A percentile compares a stretch with the other conserved stretches of the same genome.
These are phyloP conservation scores for Nothopassalora personata DNA, from an alignment of 2,329 filamentous ascomycete species.

Conservation along the genomic window DNA sequence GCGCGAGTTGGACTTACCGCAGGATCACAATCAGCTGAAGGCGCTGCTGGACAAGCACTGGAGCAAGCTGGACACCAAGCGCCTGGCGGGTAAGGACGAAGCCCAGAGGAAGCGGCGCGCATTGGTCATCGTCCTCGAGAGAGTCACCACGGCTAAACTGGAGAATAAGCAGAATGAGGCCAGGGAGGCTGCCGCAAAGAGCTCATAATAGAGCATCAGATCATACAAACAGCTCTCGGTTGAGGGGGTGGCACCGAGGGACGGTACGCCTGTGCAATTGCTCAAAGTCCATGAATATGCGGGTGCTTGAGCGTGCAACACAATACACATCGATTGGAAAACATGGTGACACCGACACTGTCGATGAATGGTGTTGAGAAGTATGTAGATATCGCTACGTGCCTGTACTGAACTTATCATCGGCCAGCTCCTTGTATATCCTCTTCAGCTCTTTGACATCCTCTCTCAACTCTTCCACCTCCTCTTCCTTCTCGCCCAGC, in stretches of 20 bases:
- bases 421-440: conserved; percentile 90
- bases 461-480: conserved; percentile 81
- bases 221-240: not conserved
- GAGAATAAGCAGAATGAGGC: conserved; percentile 31
- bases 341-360: not conserved
- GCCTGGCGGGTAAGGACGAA: conserved; percentile 31
- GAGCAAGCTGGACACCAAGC: conserved; percentile 30
- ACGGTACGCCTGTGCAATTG: not conserved
- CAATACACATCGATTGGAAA: not conserved
- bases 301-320: not conserved
- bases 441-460: conserved; percentile 92
- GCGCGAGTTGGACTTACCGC: conserved; percentile 35
- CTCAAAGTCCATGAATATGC: not conserved
- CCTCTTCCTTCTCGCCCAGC: conserved; percentile 93
- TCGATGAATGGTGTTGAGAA: not conserved
- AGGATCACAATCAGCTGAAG: conserved; percentile 32
- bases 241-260: not conserved
- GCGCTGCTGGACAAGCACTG: conserved; percentile 35
- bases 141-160: conserved; percentile 35
- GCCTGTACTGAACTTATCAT: conserved; percentile 38
- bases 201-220: not conserved
- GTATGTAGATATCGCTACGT: not conserved
- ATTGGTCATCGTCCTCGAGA: conserved; percentile 38
- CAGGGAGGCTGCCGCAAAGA: not conserved
- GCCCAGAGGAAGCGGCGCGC: conserved; percentile 34